Percentiles rank a stretch among this genome's conserved stretches.
phyloP scores from a whole-genome alignment of 176 grass and related monocot species.

The Zoysia pacifica region DNA sequence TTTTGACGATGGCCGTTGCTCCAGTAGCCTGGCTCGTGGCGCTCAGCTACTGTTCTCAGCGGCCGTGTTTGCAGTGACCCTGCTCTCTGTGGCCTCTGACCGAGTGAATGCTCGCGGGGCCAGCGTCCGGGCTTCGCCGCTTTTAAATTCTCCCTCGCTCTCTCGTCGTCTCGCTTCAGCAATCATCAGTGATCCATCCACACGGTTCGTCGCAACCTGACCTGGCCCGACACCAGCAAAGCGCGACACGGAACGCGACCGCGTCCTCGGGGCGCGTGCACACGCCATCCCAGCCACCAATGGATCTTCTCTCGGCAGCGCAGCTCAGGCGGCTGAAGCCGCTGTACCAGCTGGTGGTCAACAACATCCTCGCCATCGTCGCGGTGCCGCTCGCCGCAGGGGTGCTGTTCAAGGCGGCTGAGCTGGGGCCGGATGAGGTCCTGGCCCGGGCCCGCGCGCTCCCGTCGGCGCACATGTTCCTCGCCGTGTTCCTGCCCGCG shows the following conservation, averaged over 20 bases:
- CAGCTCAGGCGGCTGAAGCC: slow-evolving; percentile 44
- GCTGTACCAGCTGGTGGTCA: slow-evolving; percentile 48
- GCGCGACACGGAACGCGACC: neutral
- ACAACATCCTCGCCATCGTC: slow-evolving; percentile 52
- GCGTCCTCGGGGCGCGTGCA: neutral
- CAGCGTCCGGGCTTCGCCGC: neutral
- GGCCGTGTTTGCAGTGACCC: neutral
- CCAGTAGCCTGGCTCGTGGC: neutral
- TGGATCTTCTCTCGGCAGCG: slow-evolving; percentile 25
- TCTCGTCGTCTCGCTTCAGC: slow-evolving; percentile 1
- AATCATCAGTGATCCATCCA: neutral
- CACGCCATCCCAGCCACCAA: neutral
- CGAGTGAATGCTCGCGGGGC: neutral
- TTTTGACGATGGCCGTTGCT: neutral
- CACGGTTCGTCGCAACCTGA: neutral
- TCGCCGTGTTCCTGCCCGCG: slow-evolving; percentile 34
- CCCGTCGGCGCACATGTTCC: slow-evolving; percentile 40
- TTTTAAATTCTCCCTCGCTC: slow-evolving; percentile 29
- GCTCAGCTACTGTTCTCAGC: neutral
- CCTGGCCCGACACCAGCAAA: neutral
- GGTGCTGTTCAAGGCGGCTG: slow-evolving; percentile 13
- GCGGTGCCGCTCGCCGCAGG: slow-evolving; percentile 35
- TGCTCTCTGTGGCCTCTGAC: neutral
- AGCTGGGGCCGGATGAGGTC: slow-evolving; percentile 31
- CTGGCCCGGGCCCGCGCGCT: slow-evolving; percentile 19